phyloP scores from a whole-genome alignment of 805 yeast genomes.

The Metschnikowia matae region DNA sequence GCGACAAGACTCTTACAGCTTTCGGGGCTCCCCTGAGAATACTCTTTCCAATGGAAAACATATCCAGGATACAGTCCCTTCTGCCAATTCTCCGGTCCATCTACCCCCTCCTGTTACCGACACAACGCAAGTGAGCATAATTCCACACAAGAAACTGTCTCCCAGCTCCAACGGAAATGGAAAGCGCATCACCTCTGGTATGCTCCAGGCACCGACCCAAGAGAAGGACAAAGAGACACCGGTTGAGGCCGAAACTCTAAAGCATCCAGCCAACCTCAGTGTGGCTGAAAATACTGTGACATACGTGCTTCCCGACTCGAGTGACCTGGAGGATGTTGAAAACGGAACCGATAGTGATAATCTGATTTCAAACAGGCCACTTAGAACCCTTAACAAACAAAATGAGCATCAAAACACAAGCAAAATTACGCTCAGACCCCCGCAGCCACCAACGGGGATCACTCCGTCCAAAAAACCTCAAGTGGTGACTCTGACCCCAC shows the following conservation, averaged over 20 bases:
- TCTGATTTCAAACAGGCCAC: constrained; percentile 8
- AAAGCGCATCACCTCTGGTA: constrained; percentile 38
- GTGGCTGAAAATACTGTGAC: background rate
- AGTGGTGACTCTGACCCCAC: constrained; percentile 13
- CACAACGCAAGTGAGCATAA: constrained; percentile 9
- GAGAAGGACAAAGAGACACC: background rate
- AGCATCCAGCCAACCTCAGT: background rate
- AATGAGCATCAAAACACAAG: background rate
- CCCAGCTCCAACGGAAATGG: constrained; percentile 14
- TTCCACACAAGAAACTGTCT: constrained; percentile 28
- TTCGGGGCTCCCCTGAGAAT: constrained; percentile 2
- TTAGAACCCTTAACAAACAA: background rate
- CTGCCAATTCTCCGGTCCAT: constrained; percentile 14
- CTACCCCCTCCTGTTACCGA: constrained; percentile 34
- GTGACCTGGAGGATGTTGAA: constrained; percentile 10
- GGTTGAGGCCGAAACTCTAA: background rate
- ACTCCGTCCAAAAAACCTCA: constrained; percentile 11
- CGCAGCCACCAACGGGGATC: constrained; percentile 1
- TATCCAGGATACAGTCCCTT: constrained; percentile 1
- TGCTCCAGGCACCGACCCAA: constrained; percentile 30
- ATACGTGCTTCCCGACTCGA: background rate
- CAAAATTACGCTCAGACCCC: constrained; percentile 6
- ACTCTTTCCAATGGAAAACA: background rate
- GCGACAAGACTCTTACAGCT: constrained; percentile 2
- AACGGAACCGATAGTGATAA: constrained; percentile 12